Percentiles rank a stretch among this genome's conserved stretches.
Evolutionary conservation across 306 rosid genomes (phyloP).

Genomic region (Quercus dentata): DNA sequence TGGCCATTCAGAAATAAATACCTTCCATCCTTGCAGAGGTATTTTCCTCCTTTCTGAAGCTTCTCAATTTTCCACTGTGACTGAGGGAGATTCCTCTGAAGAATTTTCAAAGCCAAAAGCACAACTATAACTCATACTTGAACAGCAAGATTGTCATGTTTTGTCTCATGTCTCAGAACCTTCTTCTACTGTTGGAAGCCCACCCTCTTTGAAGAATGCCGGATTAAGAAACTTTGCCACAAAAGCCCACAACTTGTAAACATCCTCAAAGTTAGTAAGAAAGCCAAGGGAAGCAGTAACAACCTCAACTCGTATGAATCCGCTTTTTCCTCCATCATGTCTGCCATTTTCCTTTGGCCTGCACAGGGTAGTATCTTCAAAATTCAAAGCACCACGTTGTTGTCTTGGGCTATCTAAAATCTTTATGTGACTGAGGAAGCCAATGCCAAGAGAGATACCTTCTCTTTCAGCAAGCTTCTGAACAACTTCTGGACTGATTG

Average conservation of each 20-base stretch:
- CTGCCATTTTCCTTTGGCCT: slow-evolving; percentile 77
- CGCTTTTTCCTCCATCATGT: slow-evolving; percentile 51
- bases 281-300: slow-evolving; percentile 87
- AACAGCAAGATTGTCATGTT: neutral
- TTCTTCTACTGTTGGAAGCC: slow-evolving; percentile 77
- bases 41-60: slow-evolving; percentile 22
- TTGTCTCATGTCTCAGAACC: slow-evolving; percentile 52
- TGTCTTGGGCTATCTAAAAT: slow-evolving; percentile 60
- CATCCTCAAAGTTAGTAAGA: slow-evolving; percentile 92
- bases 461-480: slow-evolving; percentile 91
- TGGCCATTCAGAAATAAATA: slow-evolving; percentile 29
- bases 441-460: slow-evolving; percentile 83
- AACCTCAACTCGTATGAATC: slow-evolving; percentile 75
- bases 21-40: slow-evolving; percentile 15
- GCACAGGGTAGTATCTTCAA: slow-evolving; percentile 68
- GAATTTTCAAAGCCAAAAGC: slow-evolving; percentile 18
- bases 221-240: slow-evolving; percentile 87
- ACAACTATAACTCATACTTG: slow-evolving; percentile 24
- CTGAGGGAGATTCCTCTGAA: slow-evolving; percentile 8
- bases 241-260: slow-evolving; percentile 89
- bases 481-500: slow-evolving; percentile 82
- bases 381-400: slow-evolving; percentile 38
- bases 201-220: slow-evolving; percentile 52
- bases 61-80: slow-evolving; percentile 9
- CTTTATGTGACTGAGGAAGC: slow-evolving; percentile 79